Evolutionary conservation across 2,329 filamentous ascomycete genomes (phyloP).

Genomic region (Penicillium aurantiogriseum): DNA sequence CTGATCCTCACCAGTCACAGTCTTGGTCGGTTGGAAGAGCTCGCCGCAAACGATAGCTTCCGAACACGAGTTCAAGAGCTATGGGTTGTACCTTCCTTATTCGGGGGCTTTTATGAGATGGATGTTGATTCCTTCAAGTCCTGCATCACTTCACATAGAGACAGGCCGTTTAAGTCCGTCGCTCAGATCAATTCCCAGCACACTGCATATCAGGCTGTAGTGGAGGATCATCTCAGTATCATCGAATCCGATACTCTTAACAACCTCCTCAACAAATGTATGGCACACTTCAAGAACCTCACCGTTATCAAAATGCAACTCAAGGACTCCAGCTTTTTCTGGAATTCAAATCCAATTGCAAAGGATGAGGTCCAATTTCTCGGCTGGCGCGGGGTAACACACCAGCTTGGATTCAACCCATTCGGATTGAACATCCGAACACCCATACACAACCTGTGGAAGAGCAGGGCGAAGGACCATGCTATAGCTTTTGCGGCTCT

Average conservation of each 20-base stretch:
- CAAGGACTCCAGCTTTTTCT: neutral
- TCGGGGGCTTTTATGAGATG: neutral
- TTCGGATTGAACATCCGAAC: neutral
- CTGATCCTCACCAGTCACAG: conserved; percentile 1
- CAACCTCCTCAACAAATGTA: neutral
- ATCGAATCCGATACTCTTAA: neutral
- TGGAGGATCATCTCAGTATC: neutral
- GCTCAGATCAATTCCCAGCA: neutral
- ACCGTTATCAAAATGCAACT: neutral
- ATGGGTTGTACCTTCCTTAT: neutral
- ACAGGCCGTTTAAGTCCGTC: neutral
- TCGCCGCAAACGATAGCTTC: neutral
- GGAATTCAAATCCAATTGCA: neutral
- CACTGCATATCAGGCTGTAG: neutral
- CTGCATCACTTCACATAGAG: neutral
- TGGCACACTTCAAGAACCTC: neutral
- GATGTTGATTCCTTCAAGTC: neutral
- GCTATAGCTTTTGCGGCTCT: neutral
- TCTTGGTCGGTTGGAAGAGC: neutral
- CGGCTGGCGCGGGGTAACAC: neutral
- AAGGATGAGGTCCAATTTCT: neutral
- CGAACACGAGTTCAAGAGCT: neutral
- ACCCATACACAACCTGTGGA: neutral
- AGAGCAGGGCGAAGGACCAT: neutral
- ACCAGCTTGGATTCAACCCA: neutral